Conservation (phyloP, 2,329 filamentous ascomycete genomes). For the Xylariaceae sp. region DNA sequence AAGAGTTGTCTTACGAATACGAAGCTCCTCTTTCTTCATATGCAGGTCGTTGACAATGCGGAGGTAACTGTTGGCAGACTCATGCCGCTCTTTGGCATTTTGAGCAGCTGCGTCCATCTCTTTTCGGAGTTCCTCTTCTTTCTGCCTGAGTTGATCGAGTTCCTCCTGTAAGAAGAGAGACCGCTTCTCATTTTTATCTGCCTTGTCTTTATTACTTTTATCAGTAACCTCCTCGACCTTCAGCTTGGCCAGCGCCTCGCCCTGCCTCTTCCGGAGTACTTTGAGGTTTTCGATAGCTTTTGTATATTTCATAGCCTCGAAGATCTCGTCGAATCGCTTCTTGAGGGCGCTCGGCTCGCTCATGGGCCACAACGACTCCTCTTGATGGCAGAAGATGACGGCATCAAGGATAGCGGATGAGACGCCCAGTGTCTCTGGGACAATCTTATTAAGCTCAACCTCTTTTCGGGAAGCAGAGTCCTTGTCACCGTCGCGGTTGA, state of each 20-base stretch:
- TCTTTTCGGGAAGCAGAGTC: slow-evolving; percentile 79
- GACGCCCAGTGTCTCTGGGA: slow-evolving; percentile 87
- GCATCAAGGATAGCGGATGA: slow-evolving; percentile 88
- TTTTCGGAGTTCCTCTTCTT: slow-evolving; percentile 62
- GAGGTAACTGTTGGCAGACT: slow-evolving; percentile 75
- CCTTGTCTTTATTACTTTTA: slow-evolving; percentile 84
- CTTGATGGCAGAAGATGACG: slow-evolving; percentile 98
- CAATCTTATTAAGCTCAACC: slow-evolving; percentile 79
- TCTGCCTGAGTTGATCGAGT: slow-evolving; percentile 64
- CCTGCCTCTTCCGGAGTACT: slow-evolving; percentile 80
- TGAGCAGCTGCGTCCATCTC: slow-evolving; percentile 66
- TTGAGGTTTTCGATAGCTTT: slow-evolving; percentile 98
- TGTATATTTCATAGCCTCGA: slow-evolving; percentile 95
- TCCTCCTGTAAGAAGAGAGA: slow-evolving; percentile 69
- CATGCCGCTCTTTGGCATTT: slow-evolving; percentile 69
- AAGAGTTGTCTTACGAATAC: slow-evolving; percentile 73
- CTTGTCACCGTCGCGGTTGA: slow-evolving; percentile 79
- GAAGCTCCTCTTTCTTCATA: slow-evolving; percentile 76
- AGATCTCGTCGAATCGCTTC: slow-evolving; percentile 96
- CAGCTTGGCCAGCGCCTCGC: slow-evolving; percentile 72
- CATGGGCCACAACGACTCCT: slow-evolving; percentile 96
- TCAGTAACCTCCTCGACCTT: slow-evolving; percentile 78
- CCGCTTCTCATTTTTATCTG: slow-evolving; percentile 71
- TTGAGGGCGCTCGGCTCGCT: slow-evolving; percentile 86
- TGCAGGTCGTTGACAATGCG: slow-evolving; percentile 76